These are phyloP conservation scores for Globisporangium ultimum DNA, from an alignment of 352 stramenopile genomes.

Conservation along the genomic window DNA sequence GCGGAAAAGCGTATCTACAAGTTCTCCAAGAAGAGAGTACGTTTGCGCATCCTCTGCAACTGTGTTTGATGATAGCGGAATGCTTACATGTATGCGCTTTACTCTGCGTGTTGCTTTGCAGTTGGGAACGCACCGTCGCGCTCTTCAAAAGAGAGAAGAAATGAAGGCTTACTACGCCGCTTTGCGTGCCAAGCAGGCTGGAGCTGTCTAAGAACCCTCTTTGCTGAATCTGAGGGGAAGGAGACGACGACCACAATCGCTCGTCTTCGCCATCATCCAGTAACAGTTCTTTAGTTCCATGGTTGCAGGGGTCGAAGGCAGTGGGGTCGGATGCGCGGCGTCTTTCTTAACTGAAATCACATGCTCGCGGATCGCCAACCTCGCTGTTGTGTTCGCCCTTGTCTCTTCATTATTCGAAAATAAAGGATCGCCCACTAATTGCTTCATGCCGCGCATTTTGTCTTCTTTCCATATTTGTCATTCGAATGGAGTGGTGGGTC, in stretches of 20 bases:
- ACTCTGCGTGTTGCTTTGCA: conserved; percentile 20
- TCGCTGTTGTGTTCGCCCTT: conserved; percentile 18
- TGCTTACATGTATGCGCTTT: conserved; percentile 2
- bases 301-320: conserved; percentile 18
- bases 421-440: conserved; percentile 53
- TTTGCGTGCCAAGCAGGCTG: conserved; percentile 94
- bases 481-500: background rate
- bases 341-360: background rate
- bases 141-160: conserved; percentile 97
- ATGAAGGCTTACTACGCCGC: conserved; percentile 98
- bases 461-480: background rate
- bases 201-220: conserved; percentile 41
- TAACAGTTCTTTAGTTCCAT: conserved; percentile 35
- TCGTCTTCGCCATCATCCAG: conserved; percentile 5
- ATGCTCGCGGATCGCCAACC: background rate
- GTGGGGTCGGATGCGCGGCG: background rate
- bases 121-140: conserved; percentile 97
- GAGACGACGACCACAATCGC: background rate
- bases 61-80: background rate
- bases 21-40: conserved; percentile 96
- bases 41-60: conserved; percentile 18
- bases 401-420: conserved; percentile 78
- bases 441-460: conserved; percentile 11
- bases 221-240: conserved; percentile 7
- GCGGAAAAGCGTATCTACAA: conserved; percentile 99